Evolutionary conservation across 2,329 filamentous ascomycete species (phyloP).

Genomic region (Raffaelea ambrosiae): DNA sequence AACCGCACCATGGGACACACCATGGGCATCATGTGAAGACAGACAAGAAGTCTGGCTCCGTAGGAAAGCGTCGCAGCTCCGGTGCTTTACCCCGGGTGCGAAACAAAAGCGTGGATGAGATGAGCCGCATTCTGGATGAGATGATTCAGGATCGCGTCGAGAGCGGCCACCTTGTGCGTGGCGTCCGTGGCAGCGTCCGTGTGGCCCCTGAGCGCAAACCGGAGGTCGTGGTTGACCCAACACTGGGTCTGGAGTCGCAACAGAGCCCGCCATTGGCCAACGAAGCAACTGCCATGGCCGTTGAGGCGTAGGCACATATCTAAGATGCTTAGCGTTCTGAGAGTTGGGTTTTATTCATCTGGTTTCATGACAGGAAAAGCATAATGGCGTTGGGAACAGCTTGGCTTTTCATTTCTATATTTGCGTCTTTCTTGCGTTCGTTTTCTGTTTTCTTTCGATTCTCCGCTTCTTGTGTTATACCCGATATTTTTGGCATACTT

Average conservation of each 20-base stretch:
- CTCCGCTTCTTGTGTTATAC: slow-evolving; percentile 3
- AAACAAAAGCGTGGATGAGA: slow-evolving; percentile 73
- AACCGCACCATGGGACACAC: slow-evolving; percentile 1
- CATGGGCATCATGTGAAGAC: not conserved
- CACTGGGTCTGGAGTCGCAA: slow-evolving; percentile 11
- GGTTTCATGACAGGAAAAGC: too few species aligned
- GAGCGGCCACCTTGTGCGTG: slow-evolving; percentile 60
- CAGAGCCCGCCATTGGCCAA: slow-evolving; percentile 17
- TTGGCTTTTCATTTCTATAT: slow-evolving; percentile 2
- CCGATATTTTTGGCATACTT: too few species aligned
- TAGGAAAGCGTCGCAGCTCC: slow-evolving; percentile 6
- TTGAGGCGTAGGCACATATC: slow-evolving; percentile 17
- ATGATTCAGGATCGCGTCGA: slow-evolving; percentile 91
- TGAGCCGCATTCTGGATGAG: slow-evolving; percentile 88
- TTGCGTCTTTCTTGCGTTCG: not conserved
- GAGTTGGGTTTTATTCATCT: too few species aligned
- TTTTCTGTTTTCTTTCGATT: slow-evolving; percentile 8
- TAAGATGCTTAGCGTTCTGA: too few species aligned
- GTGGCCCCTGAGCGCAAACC: slow-evolving; percentile 39
- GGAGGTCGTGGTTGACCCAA: slow-evolving; percentile 11
- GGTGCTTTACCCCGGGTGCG: slow-evolving; percentile 33
- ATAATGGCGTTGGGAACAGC: not conserved
- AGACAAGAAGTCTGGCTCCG: slow-evolving; percentile 3
- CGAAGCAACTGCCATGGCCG: slow-evolving; percentile 18
- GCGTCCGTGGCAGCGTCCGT: slow-evolving; percentile 58